Evolutionary conservation across 371 early-diverging fungal species (phyloP).

Genomic region (Phascolomyces articulosus): DNA sequence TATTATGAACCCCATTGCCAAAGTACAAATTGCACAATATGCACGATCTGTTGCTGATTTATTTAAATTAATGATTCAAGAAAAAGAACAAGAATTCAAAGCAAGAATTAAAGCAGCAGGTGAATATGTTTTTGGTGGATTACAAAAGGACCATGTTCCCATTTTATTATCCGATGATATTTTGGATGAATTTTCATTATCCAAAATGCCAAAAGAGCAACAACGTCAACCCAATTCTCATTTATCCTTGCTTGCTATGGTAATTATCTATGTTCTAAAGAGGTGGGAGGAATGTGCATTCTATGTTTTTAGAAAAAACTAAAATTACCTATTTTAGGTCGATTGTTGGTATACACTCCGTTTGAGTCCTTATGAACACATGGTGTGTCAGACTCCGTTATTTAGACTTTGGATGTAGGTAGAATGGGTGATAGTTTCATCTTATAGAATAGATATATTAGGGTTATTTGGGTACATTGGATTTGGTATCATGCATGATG

Average conservation of each 20-base stretch:
- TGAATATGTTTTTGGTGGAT: conserved; percentile 84
- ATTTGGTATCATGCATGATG: no score
- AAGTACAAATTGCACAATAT: conserved; percentile 86
- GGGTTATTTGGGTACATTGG: no score
- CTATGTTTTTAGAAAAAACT: neutral
- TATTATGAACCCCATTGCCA: conserved; percentile 91
- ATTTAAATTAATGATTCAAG: conserved; percentile 93
- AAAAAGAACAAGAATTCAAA: conserved; percentile 79
- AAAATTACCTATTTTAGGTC: conserved; percentile 29
- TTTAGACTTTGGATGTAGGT: conserved; percentile 90
- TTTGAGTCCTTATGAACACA: conserved; percentile 91
- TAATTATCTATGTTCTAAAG: conserved; percentile 11
- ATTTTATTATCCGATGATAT: conserved; percentile 82
- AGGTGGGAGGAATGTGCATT: neutral
- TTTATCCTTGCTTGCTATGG: conserved; percentile 90
- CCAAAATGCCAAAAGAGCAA: conserved; percentile 76
- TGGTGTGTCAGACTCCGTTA: conserved; percentile 95
- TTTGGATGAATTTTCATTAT: conserved; percentile 88
- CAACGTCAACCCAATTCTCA: conserved; percentile 88
- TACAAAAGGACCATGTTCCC: conserved; percentile 58
- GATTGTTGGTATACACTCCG: conserved; percentile 90
- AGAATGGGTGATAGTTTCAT: no score
- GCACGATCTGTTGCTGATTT: conserved; percentile 86
- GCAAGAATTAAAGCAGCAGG: conserved; percentile 74
- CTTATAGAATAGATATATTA: no score